Percentiles rank a stretch among this genome's conserved stretches.
Conservation (phyloP, 2,329 filamentous ascomycete genomes). For the Xylaria sp. region DNA sequence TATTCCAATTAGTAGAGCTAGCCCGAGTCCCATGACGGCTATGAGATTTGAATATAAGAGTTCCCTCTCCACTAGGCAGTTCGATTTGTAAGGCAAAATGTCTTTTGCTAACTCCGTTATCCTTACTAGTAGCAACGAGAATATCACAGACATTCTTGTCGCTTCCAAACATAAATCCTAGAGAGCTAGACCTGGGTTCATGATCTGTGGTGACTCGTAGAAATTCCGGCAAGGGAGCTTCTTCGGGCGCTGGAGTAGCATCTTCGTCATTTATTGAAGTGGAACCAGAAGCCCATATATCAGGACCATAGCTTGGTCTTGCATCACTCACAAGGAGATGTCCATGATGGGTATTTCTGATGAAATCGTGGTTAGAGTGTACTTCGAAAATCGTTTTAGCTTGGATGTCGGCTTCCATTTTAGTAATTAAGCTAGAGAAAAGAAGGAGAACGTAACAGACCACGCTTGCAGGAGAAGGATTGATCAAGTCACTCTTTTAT, state of each 20-base stretch:
- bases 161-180: constrained; percentile 14
- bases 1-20: no score
- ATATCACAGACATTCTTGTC: background rate
- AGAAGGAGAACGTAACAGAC: background rate
- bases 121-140: background rate
- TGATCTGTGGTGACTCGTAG: constrained; percentile 19
- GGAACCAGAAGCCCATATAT: background rate
- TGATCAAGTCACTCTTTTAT: background rate
- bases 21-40: background rate
- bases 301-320: background rate
- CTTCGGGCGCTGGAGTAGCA: background rate
- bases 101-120: background rate
- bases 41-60: background rate
- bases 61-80: background rate
- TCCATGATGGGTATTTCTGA: background rate
- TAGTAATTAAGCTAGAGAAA: background rate
- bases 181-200: background rate
- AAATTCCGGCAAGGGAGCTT: background rate
- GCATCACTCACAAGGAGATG: background rate
- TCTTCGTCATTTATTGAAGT: background rate
- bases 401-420: background rate
- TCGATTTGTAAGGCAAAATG: background rate
- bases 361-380: background rate
- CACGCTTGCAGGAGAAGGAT: background rate
- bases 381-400: constrained; percentile 1